Percentiles rank a stretch among this genome's conserved stretches.
Conservation (phyloP, 257 asterid genomes). For the Prunella vulgaris region DNA sequence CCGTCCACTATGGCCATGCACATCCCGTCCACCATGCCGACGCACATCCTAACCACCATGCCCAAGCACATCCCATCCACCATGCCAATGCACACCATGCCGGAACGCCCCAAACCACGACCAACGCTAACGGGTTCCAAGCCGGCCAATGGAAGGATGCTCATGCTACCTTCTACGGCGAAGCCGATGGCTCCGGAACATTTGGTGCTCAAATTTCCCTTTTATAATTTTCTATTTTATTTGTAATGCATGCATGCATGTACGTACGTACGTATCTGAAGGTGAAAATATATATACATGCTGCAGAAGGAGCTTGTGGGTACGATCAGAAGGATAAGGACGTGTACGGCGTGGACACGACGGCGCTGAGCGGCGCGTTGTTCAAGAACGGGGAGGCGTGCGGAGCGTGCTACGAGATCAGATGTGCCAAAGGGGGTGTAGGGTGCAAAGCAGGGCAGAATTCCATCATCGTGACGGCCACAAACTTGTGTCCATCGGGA, state of each 20-base stretch:
- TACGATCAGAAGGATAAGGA: slow-evolving; percentile 24
- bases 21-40: neutral
- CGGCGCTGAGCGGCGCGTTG: slow-evolving; percentile 35
- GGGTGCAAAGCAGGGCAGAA: slow-evolving; percentile 33
- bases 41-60: neutral
- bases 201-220: slow-evolving; percentile 21
- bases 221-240: too few species aligned
- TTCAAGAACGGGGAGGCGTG: slow-evolving; percentile 34
- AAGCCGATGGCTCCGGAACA: slow-evolving; percentile 41
- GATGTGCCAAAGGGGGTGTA: slow-evolving; percentile 24
- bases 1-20: neutral
- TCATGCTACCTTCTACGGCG: slow-evolving; percentile 48
- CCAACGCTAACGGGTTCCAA: neutral
- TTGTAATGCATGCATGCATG: neutral
- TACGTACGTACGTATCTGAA: neutral
- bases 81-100: neutral
- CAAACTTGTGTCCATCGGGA: slow-evolving; percentile 35
- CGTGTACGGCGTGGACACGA: slow-evolving; percentile 29
- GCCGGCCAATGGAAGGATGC: slow-evolving; percentile 38
- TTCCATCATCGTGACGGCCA: slow-evolving; percentile 29
- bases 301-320: slow-evolving; percentile 49
- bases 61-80: neutral
- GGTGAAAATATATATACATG: neutral
- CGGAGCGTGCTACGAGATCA: slow-evolving; percentile 47
- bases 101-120: neutral